A percentile compares a stretch with the other conserved stretches of the same genome.
Conservation (phyloP, 2,329 filamentous ascomycete genomes). For the Ceratocystis eucalypticola region DNA sequence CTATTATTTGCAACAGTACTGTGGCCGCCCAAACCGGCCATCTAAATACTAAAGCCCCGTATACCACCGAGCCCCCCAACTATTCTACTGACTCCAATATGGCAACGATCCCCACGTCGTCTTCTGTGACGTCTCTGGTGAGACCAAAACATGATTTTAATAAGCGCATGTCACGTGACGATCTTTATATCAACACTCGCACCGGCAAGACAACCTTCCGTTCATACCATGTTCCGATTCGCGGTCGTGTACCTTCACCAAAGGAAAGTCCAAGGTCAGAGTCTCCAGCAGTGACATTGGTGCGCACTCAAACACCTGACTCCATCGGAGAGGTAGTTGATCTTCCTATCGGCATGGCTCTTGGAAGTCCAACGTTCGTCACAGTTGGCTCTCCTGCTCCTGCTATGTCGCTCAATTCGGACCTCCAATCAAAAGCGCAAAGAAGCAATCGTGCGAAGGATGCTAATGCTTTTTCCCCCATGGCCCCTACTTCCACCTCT, state of each 20-base stretch:
- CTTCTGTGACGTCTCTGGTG: slow-evolving; percentile 14
- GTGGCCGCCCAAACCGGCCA: neutral
- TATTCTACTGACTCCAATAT: slow-evolving; percentile 12
- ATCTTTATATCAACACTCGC: slow-evolving; percentile 27
- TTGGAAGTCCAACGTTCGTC: slow-evolving; percentile 47
- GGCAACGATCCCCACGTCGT: slow-evolving; percentile 13
- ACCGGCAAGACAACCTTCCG: slow-evolving; percentile 26
- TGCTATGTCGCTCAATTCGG: neutral
- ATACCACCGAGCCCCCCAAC: neutral
- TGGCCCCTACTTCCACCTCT: neutral
- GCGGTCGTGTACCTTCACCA: slow-evolving; percentile 32
- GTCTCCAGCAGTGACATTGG: slow-evolving; percentile 26
- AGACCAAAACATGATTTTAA: slow-evolving; percentile 13
- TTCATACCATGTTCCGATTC: slow-evolving; percentile 31
- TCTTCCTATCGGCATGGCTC: slow-evolving; percentile 53
- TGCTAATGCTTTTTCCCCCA: neutral
- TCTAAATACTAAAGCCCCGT: neutral
- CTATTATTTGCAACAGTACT: slow-evolving; percentile 8
- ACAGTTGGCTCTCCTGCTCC: neutral
- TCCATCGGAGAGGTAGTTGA: slow-evolving; percentile 27
- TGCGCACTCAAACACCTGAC: slow-evolving; percentile 32
- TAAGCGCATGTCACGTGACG: slow-evolving; percentile 35
- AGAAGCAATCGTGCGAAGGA: neutral
- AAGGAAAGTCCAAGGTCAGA: slow-evolving; percentile 29
- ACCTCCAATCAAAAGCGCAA: neutral